Evolutionary conservation across 2,329 filamentous ascomycete species (phyloP), one percentile per base, ranked within the genome.

Genomic region (Aspergillus arachidicola): DNA sequence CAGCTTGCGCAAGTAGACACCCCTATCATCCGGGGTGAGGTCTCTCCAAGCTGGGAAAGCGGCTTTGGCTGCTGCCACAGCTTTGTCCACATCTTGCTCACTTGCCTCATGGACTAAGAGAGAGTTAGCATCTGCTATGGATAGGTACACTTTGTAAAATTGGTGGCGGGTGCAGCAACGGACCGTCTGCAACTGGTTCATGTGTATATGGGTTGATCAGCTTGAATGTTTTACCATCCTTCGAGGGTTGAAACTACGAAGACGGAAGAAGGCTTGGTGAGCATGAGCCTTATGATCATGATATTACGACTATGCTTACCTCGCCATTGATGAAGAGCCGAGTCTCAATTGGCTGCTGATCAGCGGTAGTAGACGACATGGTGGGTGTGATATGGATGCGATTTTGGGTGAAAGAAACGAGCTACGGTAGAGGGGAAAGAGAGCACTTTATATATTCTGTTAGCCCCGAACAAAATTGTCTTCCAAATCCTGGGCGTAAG

Each of bases 31-130:
- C 7, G 76, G 72, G 3, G 73, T 72, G n/a, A 79, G 69, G 12
- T 77, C 74, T 19, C 73, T 71, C 77, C 77, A 80, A 32, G 74
- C 66, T 34, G 76, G 75, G 59, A 78, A 78, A 4, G 78, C 77
- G 16, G 72, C 71, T 57, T 75, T 71, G 51, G 77, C 77, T n/a
- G 75, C 76, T 26, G 70, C 70, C 26, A 79, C 77, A 11, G 78
- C 78, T 28, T 70, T 68, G 59, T 79, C 69, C 21, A 75, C 73
- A 51, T 79, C 77, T 57, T 73, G 50, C 57, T 64, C 68, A 26
- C 64, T 66, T 32, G 76, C 76, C 68, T 77, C 74, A 32, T 71
- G 68, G 50, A 78, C 75, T 77, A 59, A 16, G 30, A 26, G 30
- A 36, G 11, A 5, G 32, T 28, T 23, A 55, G 51, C 12, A 19